phyloP scores from a whole-genome alignment of 2,329 filamentous ascomycete species.

The Aspergillus pseudonomiae region DNA sequence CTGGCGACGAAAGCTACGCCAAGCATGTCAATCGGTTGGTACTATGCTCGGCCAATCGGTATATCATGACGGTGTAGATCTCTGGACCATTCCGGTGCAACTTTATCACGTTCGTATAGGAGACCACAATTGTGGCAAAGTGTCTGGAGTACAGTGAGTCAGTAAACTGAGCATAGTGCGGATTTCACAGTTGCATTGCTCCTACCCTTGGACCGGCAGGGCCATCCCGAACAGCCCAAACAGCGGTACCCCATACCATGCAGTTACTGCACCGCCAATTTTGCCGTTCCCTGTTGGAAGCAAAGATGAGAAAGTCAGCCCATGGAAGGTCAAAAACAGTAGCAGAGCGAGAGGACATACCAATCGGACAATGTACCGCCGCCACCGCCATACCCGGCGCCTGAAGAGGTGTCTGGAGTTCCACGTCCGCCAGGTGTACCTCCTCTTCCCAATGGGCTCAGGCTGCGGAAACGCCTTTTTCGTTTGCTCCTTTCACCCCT shows the following conservation, averaged over 20 bases:
- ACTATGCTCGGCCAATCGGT: slow-evolving; percentile 35
- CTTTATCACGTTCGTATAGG: slow-evolving; percentile 83
- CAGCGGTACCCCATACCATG: slow-evolving; percentile 80
- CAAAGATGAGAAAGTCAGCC: slow-evolving; percentile 13
- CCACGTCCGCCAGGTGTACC: slow-evolving; percentile 71
- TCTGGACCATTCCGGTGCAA: slow-evolving; percentile 75
- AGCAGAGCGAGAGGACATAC: slow-evolving; percentile 25
- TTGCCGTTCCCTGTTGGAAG: slow-evolving; percentile 64
- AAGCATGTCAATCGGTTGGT: neutral
- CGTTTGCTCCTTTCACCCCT: slow-evolving; percentile 92
- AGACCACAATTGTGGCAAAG: slow-evolving; percentile 94
- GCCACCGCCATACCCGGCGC: slow-evolving; percentile 70
- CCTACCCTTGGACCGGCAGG: slow-evolving; percentile 80
- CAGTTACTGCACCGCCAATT: slow-evolving; percentile 91
- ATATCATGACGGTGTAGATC: slow-evolving; percentile 62
- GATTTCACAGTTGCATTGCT: slow-evolving; percentile 7
- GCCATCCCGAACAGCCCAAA: slow-evolving; percentile 94
- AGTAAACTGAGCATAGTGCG: slow-evolving; percentile 13
- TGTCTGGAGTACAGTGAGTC: slow-evolving; percentile 55
- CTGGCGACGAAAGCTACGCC: neutral
- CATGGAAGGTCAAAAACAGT: neutral
- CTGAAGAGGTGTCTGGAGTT: slow-evolving; percentile 70
- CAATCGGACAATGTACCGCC: slow-evolving; percentile 68
- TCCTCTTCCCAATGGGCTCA: slow-evolving; percentile 75
- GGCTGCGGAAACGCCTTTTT: slow-evolving; percentile 86